Conservation (phyloP, 495 filamentous ascomycete species). For the Echria macrotheca region DNA sequence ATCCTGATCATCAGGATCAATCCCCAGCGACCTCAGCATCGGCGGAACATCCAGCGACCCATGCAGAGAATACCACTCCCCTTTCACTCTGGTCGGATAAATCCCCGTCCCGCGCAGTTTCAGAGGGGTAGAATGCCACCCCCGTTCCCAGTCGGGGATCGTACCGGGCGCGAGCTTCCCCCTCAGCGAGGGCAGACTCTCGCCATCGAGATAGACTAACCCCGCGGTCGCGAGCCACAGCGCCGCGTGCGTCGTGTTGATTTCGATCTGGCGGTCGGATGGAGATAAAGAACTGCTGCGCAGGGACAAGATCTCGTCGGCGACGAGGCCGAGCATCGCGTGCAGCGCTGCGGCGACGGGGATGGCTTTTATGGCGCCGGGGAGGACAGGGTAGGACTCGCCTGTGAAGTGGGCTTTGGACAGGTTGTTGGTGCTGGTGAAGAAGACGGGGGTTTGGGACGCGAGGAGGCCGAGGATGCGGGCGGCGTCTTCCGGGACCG, state of each 20-base stretch:
- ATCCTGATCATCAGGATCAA: constrained; percentile 15
- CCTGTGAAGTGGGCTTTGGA: constrained; percentile 21
- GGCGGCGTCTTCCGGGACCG: constrained; percentile 16
- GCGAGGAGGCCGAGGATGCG: constrained; percentile 23
- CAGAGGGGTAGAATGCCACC: constrained; percentile 12
- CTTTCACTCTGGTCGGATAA: constrained; percentile 18
- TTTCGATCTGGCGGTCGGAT: constrained; percentile 5
- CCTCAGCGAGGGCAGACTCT: constrained; percentile 1
- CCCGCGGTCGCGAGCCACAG: constrained; percentile 19
- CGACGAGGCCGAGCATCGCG: constrained; percentile 26
- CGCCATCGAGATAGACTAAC: constrained; percentile 10
- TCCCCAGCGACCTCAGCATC: constrained; percentile 17
- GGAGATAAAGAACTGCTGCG: constrained; percentile 10
- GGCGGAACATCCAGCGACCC: constrained; percentile 18
- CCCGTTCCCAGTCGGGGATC: constrained; percentile 17
- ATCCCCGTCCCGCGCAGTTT: constrained; percentile 17
- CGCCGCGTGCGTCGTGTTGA: constrained; percentile 24
- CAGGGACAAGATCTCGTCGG: constrained; percentile 23
- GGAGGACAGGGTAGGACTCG: constrained; percentile 21
- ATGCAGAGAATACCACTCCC: constrained; percentile 22
- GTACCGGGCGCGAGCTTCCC: constrained; percentile 1
- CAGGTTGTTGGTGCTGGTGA: constrained; percentile 13
- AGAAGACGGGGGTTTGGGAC: constrained; percentile 21
- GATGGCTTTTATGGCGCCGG: constrained; percentile 26
- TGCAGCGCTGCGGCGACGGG: constrained; percentile 25